Percentiles rank a stretch among this genome's conserved stretches.
Evolutionary conservation across 306 rosid species (phyloP).

Genomic region (Argentina anserina): DNA sequence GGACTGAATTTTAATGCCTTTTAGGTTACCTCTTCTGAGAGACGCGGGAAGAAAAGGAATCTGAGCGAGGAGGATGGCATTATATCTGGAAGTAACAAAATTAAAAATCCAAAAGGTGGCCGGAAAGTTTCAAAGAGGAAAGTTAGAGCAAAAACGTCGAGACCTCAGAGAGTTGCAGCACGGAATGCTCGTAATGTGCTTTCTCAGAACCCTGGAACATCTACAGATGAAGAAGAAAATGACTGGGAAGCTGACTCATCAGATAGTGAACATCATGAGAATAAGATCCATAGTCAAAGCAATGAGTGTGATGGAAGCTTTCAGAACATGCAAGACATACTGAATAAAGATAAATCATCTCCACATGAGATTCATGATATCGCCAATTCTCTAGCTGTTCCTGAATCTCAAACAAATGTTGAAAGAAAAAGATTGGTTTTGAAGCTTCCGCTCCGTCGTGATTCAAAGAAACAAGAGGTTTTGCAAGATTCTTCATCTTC

Average conservation of each 20-base stretch:
- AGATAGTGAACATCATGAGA: conserved; percentile 36
- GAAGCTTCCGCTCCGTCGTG: conserved; percentile 59
- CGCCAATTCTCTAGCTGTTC: conserved; percentile 31
- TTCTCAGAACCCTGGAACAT: conserved; percentile 51
- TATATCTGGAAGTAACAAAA: conserved; percentile 43
- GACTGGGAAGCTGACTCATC: conserved; percentile 54
- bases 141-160: conserved; percentile 46
- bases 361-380: conserved; percentile 30
- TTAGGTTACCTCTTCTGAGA: conserved; percentile 67
- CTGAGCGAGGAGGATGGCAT: conserved; percentile 53
- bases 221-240: conserved; percentile 61
- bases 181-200: conserved; percentile 68
- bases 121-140: conserved; percentile 46
- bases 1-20: conserved; percentile 24
- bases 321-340: conserved; percentile 29
- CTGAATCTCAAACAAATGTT: conserved; percentile 40
- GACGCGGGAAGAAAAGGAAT: conserved; percentile 70
- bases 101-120: conserved; percentile 45
- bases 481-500: conserved; percentile 42
- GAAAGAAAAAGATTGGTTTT: conserved; percentile 50
- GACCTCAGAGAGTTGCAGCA: conserved; percentile 77
- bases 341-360: conserved; percentile 26
- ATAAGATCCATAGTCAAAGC: conserved; percentile 39
- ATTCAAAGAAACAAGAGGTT: conserved; percentile 54
- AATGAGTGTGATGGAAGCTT: conserved; percentile 37